A percentile compares a stretch with the other conserved stretches of the same genome.
Conservation (phyloP, 2,329 filamentous ascomycete species). For the Colletotrichum spinosum region DNA sequence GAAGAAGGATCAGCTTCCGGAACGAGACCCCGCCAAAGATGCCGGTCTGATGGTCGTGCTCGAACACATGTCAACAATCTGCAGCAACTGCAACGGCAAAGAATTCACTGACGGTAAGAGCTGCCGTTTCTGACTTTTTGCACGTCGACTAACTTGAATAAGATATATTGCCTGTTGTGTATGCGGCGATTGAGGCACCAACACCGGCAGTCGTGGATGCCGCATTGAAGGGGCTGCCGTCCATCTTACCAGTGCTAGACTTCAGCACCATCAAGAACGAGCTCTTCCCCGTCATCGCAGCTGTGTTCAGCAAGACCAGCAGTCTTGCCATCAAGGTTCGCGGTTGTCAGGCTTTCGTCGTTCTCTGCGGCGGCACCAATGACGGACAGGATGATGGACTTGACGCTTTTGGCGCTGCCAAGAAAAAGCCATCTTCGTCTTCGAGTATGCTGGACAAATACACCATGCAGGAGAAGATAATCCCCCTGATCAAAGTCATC, state of each 20-base stretch:
- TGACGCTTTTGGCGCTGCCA: constrained; percentile 72
- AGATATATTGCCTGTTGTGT: constrained; percentile 90
- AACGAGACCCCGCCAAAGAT: constrained; percentile 83
- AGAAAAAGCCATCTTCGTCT: constrained; percentile 72
- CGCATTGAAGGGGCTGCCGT: constrained; percentile 80
- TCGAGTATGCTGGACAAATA: constrained; percentile 94
- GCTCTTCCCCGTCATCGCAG: constrained; percentile 90
- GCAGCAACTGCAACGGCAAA: constrained; percentile 86
- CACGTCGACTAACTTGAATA: not conserved
- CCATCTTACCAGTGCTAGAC: constrained; percentile 88
- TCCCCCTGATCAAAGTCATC: constrained; percentile 90
- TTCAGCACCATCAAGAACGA: constrained; percentile 98
- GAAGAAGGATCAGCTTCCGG: constrained; percentile 69
- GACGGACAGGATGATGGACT: constrained; percentile 76
- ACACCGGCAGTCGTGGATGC: constrained; percentile 92
- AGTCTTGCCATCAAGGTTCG: constrained; percentile 95
- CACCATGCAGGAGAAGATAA: constrained; percentile 97
- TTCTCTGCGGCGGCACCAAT: constrained; percentile 83
- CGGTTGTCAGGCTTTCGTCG: constrained; percentile 88
- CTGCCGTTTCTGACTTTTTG: not conserved
- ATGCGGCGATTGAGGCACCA: constrained; percentile 85
- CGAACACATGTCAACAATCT: constrained; percentile 81
- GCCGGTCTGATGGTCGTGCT: constrained; percentile 92
- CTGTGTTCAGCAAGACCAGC: constrained; percentile 91
- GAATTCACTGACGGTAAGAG: constrained; percentile 91